phyloP scores from a whole-genome alignment of 768 basidiomycete species.

The Kwoniella sp. region DNA sequence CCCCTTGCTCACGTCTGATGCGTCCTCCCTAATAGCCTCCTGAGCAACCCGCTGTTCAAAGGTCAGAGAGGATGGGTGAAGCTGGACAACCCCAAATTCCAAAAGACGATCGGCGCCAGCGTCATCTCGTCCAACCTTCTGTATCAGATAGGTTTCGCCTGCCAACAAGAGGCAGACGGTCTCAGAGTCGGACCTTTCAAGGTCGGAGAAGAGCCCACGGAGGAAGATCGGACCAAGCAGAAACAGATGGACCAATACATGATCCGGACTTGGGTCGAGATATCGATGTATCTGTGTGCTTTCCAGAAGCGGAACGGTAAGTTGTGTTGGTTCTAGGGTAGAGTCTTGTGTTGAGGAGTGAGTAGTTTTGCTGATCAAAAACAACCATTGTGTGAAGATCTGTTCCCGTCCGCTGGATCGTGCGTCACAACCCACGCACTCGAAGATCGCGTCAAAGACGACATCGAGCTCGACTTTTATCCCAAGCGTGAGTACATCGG shows the following conservation, averaged over 20 bases:
- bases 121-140: conserved; percentile 28
- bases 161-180: conserved; percentile 34
- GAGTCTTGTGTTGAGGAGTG: too few species aligned
- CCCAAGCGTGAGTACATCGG: conserved; percentile 26
- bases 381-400: too few species aligned
- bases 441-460: conserved; percentile 14
- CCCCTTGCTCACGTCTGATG: neutral
- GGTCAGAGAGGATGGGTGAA: conserved; percentile 47
- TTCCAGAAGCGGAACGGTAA: conserved; percentile 30
- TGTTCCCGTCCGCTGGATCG: neutral
- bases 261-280: conserved; percentile 48
- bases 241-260: conserved; percentile 46
- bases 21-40: conserved; percentile 22
- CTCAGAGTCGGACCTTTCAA: conserved; percentile 43
- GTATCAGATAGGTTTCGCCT: conserved; percentile 46
- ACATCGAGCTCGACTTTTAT: conserved; percentile 21
- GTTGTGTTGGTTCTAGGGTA: too few species aligned
- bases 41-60: conserved; percentile 45
- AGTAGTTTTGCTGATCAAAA: too few species aligned
- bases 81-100: conserved; percentile 35
- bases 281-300: conserved; percentile 26
- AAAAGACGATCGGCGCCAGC: conserved; percentile 29
- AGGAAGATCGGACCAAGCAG: conserved; percentile 21
- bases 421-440: conserved; percentile 5
- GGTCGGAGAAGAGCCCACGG: conserved; percentile 19